Evolutionary conservation across 2,329 filamentous ascomycete species (phyloP).

Genomic region (Fusarium tjaetaba): DNA sequence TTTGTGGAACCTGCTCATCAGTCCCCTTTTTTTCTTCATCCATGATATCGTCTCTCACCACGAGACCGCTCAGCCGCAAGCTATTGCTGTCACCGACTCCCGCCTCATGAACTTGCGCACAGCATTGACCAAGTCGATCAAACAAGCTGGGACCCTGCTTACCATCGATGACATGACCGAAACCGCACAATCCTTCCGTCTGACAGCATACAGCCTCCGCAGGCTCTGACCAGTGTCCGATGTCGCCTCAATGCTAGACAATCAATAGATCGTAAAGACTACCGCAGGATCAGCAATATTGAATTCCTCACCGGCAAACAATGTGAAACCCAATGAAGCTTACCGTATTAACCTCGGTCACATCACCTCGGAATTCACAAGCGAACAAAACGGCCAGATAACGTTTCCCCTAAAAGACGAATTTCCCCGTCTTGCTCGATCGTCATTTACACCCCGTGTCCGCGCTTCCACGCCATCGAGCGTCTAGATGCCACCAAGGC

Average conservation of each 20-base stretch:
- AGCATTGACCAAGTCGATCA: slow-evolving; percentile 33
- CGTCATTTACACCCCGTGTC: slow-evolving; percentile 21
- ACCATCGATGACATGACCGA: slow-evolving; percentile 6
- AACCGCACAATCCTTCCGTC: slow-evolving; percentile 7
- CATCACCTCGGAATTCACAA: slow-evolving; percentile 7
- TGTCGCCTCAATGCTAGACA: neutral
- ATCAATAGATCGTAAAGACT: neutral
- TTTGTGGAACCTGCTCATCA: slow-evolving; percentile 22
- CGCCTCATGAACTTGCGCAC: slow-evolving; percentile 17
- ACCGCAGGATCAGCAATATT: slow-evolving; percentile 1
- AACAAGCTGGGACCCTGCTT: slow-evolving; percentile 13
- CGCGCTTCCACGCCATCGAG: slow-evolving; percentile 24
- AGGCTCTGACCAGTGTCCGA: neutral
- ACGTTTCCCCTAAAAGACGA: neutral
- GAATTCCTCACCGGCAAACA: neutral
- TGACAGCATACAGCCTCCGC: slow-evolving; percentile 1
- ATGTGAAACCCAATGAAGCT: neutral
- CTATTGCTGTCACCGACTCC: slow-evolving; percentile 29
- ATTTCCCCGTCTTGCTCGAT: slow-evolving; percentile 27
- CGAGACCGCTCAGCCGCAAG: slow-evolving; percentile 30
- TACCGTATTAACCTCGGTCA: neutral
- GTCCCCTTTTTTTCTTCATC: slow-evolving; percentile 15
- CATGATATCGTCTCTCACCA: slow-evolving; percentile 7
- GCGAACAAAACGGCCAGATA: slow-evolving; percentile 13
- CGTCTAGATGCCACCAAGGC: slow-evolving; percentile 34